A percentile compares a stretch with the other conserved stretches of the same genome.
phyloP scores from a whole-genome alignment of 495 filamentous ascomycete genomes.

The Tuber brumale region DNA sequence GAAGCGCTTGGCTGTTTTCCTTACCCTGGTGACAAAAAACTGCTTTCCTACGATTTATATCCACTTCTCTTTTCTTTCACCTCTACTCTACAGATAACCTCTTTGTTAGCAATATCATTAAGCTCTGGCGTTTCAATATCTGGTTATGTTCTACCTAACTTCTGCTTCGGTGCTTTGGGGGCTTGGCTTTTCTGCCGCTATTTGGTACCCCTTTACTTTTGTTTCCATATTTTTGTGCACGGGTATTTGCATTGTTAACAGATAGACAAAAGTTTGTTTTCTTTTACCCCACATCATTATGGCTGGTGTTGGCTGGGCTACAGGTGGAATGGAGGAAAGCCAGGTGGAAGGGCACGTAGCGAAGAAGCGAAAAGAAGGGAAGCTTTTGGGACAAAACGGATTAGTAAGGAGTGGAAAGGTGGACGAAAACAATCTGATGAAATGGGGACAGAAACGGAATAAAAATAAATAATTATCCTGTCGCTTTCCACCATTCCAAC shows the following conservation, averaged over 20 bases:
- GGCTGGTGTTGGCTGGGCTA: neutral
- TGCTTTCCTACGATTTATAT: neutral
- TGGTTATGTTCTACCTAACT: neutral
- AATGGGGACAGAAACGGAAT: neutral
- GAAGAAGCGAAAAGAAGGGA: neutral
- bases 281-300: neutral
- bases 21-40: neutral
- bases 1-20: neutral
- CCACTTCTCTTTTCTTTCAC: neutral
- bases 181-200: neutral
- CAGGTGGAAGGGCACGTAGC: neutral
- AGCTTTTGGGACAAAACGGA: neutral
- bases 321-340: neutral
- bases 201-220: neutral
- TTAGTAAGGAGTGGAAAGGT: neutral
- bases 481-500: neutral
- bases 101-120: neutral
- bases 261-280: neutral
- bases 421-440: neutral
- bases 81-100: neutral
- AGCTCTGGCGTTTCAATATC: neutral
- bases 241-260: neutral
- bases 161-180: neutral
- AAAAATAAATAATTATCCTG: neutral
- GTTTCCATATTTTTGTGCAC: neutral